Evolutionary conservation across 176 grass and related monocot species (phyloP).

Genomic region (Ensete ventricosum): DNA sequence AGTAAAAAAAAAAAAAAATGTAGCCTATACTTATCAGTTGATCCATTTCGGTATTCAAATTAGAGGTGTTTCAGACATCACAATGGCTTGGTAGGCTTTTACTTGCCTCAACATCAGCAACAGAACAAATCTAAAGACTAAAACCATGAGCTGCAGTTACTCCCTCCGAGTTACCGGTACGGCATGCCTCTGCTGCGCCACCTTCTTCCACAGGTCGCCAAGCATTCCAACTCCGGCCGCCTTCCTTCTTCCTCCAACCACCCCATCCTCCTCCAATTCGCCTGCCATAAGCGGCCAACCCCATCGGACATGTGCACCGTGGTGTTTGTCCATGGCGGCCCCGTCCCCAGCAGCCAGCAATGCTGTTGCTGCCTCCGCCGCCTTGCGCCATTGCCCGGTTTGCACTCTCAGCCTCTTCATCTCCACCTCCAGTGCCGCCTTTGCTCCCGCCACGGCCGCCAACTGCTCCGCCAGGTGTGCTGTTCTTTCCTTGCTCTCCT

Average conservation of each 20-base stretch:
- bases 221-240: constrained; percentile 69
- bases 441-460: constrained; percentile 31
- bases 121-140: neutral
- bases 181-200: constrained; percentile 34
- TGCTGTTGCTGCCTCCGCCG: constrained; percentile 67
- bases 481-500: neutral
- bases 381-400: constrained; percentile 91
- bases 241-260: constrained; percentile 40
- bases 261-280: constrained; percentile 28
- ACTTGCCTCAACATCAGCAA: too few species aligned
- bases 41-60: too few species aligned
- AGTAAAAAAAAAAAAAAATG: too few species aligned
- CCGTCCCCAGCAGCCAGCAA: constrained; percentile 51
- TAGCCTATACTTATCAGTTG: too few species aligned
- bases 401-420: constrained; percentile 77
- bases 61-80: too few species aligned
- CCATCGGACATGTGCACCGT: constrained; percentile 31
- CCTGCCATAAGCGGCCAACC: constrained; percentile 33
- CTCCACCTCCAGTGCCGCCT: constrained; percentile 51
- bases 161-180: neutral
- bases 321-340: constrained; percentile 27
- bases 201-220: constrained; percentile 94
- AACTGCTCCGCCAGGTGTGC: constrained; percentile 19
- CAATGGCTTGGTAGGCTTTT: too few species aligned
- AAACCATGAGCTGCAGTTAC: neutral